A percentile compares a stretch with the other conserved stretches of the same genome.
phyloP scores from a whole-genome alignment of 2,329 filamentous ascomycete genomes.

The Cadophora malorum region DNA sequence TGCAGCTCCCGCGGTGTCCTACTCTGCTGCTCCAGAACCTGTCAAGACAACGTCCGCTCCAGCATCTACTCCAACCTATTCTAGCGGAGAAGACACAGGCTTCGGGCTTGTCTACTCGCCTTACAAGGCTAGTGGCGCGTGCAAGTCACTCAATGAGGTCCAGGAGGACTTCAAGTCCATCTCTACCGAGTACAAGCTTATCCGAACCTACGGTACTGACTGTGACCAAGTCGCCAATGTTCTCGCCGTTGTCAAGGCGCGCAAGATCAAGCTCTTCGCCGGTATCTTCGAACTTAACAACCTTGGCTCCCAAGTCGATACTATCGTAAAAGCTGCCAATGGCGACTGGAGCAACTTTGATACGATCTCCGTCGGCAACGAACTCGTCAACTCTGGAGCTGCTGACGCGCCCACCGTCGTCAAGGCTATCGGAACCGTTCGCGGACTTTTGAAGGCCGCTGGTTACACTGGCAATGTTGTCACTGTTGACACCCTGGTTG shows the following conservation, averaged over 20 bases:
- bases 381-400: constrained; percentile 72
- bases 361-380: constrained; percentile 81
- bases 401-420: constrained; percentile 61
- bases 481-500: constrained; percentile 79
- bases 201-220: constrained; percentile 82
- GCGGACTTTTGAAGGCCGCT: constrained; percentile 60
- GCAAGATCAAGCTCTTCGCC: constrained; percentile 73
- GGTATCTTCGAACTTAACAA: constrained; percentile 72
- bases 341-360: constrained; percentile 73
- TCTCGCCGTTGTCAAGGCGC: constrained; percentile 65
- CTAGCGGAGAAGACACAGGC: constrained; percentile 29
- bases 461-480: constrained; percentile 79
- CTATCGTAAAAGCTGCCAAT: constrained; percentile 63
- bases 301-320: constrained; percentile 62
- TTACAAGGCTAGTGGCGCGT: constrained; percentile 62
- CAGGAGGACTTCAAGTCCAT: constrained; percentile 66
- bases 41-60: constrained; percentile 17
- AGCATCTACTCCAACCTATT: constrained; percentile 20
- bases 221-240: constrained; percentile 74
- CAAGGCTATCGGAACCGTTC: constrained; percentile 62
- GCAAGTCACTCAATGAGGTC: constrained; percentile 71
- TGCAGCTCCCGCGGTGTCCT: not conserved
- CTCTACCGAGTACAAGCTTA: constrained; percentile 59
- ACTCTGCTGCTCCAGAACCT: constrained; percentile 3
- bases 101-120: constrained; percentile 64